Percentiles rank a stretch among this genome's conserved stretches.
phyloP scores from a whole-genome alignment of 768 basidiomycete species.

The Candolleomyces aberdarensis region DNA sequence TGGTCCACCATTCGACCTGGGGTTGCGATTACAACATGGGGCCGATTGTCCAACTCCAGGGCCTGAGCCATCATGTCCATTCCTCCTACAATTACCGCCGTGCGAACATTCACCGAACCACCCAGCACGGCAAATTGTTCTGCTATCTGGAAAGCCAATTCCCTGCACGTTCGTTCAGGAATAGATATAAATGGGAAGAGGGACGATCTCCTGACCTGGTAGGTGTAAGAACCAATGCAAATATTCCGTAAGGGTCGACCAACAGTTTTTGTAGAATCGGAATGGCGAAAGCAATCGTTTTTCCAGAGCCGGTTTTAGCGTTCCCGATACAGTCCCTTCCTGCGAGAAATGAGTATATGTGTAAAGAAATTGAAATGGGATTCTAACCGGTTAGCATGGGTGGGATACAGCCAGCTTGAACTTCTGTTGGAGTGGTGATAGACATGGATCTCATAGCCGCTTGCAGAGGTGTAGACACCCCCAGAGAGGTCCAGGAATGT shows the following conservation, averaged over 20 bases:
- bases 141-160: constrained; percentile 95
- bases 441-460: constrained; percentile 76
- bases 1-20: constrained; percentile 95
- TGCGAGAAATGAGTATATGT: constrained; percentile 20
- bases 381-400: constrained; percentile 72
- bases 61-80: constrained; percentile 99
- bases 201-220: constrained; percentile 61
- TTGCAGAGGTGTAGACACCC: constrained; percentile 58
- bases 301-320: constrained; percentile 96
- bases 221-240: constrained; percentile 89
- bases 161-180: constrained; percentile 47
- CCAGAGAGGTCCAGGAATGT: constrained; percentile 52
- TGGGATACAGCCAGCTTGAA: constrained; percentile 90
- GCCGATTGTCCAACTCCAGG: constrained; percentile 76
- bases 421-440: constrained; percentile 78
- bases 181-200: neutral
- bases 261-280: constrained; percentile 90
- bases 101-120: constrained; percentile 72
- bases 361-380: neutral
- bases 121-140: constrained; percentile 96
- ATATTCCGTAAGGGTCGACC: constrained; percentile 91
- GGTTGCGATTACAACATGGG: constrained; percentile 93
- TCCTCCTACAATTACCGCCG: constrained; percentile 90
- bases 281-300: constrained; percentile 95
- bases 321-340: constrained; percentile 97